Evolutionary conservation across 805 yeast genomes (phyloP).

Genomic region (Cyberlindnera xishuangbannaensis): DNA sequence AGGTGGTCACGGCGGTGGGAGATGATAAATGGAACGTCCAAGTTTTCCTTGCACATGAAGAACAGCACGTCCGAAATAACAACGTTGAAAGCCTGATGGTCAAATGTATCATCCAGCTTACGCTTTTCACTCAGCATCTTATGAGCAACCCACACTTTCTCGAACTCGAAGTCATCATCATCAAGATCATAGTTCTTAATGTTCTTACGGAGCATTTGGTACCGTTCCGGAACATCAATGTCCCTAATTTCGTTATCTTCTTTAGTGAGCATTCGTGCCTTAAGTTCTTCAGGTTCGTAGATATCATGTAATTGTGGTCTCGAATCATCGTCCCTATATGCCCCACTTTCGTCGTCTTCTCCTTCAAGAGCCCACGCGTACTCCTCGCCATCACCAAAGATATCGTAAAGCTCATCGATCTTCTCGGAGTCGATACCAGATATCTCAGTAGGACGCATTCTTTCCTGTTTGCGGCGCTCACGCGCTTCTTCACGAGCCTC

Average conservation of each 20-base stretch:
- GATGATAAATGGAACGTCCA: conserved; percentile 95
- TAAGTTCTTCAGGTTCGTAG: conserved; percentile 89
- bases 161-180: conserved; percentile 62
- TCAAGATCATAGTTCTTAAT: conserved; percentile 64
- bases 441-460: conserved; percentile 50
- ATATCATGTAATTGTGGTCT: conserved; percentile 70
- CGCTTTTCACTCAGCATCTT: conserved; percentile 32
- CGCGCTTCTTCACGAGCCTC: conserved; percentile 46
- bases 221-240: conserved; percentile 89
- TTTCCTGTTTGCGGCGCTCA: conserved; percentile 37
- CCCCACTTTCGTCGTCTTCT: conserved; percentile 52
- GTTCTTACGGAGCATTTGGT: conserved; percentile 63
- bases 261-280: conserved; percentile 85
- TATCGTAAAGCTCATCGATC: conserved; percentile 87
- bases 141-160: conserved; percentile 77
- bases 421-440: conserved; percentile 78
- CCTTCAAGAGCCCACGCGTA: conserved; percentile 98
- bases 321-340: conserved; percentile 37
- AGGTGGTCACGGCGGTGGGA: conserved; percentile 90
- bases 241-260: conserved; percentile 84
- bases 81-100: conserved; percentile 49
- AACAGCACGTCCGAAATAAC: conserved; percentile 69
- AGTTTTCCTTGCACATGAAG: conserved; percentile 67
- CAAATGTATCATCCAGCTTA: conserved; percentile 27
- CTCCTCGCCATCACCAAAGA: conserved; percentile 95